Evolutionary conservation across 768 basidiomycete genomes (phyloP).

Genomic region (Megacollybia marginata): DNA sequence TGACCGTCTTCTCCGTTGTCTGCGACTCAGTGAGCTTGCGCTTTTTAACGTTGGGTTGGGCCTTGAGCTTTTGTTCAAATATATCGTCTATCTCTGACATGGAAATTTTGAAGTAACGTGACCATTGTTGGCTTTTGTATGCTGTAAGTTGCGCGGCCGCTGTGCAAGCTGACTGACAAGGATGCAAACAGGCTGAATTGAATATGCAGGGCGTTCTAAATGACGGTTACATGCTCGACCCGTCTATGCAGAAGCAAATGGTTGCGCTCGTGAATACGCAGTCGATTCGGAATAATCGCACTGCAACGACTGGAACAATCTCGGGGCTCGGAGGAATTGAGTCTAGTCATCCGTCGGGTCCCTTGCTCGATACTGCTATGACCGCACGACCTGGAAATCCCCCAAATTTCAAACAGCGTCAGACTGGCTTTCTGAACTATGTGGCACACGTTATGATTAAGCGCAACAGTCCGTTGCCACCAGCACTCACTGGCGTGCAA

Average conservation of each 20-base stretch:
- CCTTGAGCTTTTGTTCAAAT: too few species aligned
- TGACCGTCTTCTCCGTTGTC: conserved; percentile 52
- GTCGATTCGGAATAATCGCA: conserved; percentile 41
- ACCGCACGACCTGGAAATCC: conserved; percentile 26
- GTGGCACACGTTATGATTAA: conserved; percentile 55
- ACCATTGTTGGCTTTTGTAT: too few species aligned
- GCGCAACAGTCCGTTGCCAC: conserved; percentile 63
- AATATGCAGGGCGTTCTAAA: neutral
- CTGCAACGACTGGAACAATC: too few species aligned
- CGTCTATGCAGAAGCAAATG: conserved; percentile 52
- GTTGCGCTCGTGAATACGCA: conserved; percentile 62
- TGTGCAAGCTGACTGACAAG: too few species aligned
- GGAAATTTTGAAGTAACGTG: neutral
- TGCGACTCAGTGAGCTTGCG: neutral
- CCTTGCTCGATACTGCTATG: conserved; percentile 40
- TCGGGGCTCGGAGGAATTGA: too few species aligned
- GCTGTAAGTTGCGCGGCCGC: too few species aligned
- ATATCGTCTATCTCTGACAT: neutral
- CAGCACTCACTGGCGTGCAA: conserved; percentile 58
- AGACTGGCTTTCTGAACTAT: conserved; percentile 50
- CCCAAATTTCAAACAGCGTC: conserved; percentile 43
- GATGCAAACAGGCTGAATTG: too few species aligned
- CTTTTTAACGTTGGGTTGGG: too few species aligned
- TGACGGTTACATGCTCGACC: neutral
- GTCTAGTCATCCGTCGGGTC: conserved; percentile 22